A percentile compares a stretch with the other conserved stretches of the same genome.
These are phyloP conservation scores for Dysphania ambrosioides DNA, from an alignment of 148 eudicot genomes.

Conservation along the genomic window DNA sequence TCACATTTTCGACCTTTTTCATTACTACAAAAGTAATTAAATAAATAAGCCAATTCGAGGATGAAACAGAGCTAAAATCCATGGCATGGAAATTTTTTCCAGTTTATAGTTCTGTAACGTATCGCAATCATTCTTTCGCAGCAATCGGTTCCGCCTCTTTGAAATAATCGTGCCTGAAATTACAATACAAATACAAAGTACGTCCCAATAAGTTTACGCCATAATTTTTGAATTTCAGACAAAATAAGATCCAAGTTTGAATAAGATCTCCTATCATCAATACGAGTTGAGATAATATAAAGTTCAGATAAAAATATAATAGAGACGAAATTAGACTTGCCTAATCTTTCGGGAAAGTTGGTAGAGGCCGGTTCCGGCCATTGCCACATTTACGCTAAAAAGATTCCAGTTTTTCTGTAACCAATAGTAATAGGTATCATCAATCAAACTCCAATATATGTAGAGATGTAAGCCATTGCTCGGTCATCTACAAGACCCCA, in stretches of 20 bases:
- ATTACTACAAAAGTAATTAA: too few species aligned
- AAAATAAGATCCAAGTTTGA: too few species aligned
- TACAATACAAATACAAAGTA: not conserved
- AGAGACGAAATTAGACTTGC: slow-evolving; percentile 47
- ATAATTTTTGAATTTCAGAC: too few species aligned
- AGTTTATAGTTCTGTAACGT: not conserved
- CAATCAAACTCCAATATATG: not conserved
- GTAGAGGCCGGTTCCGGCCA: slow-evolving; percentile 85
- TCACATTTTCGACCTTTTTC: not conserved
- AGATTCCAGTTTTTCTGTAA: slow-evolving; percentile 95
- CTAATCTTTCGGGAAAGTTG: slow-evolving; percentile 69
- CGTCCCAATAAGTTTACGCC: too few species aligned
- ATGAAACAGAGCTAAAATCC: not conserved
- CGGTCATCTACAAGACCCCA: not conserved
- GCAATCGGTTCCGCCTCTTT: slow-evolving; percentile 45
- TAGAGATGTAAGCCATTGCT: not conserved
- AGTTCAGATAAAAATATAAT: too few species aligned
- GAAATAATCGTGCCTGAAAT: slow-evolving; percentile 66
- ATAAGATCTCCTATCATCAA: too few species aligned
- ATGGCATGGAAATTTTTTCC: not conserved
- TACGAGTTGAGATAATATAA: too few species aligned
- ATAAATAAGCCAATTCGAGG: not conserved
- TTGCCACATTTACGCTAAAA: slow-evolving; percentile 79
- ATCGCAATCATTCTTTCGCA: slow-evolving; percentile 65
- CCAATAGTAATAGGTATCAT: not conserved